Base-by-base conservation (phyloP, 208 protist species). In the Angomonas ambiguus region DNA sequence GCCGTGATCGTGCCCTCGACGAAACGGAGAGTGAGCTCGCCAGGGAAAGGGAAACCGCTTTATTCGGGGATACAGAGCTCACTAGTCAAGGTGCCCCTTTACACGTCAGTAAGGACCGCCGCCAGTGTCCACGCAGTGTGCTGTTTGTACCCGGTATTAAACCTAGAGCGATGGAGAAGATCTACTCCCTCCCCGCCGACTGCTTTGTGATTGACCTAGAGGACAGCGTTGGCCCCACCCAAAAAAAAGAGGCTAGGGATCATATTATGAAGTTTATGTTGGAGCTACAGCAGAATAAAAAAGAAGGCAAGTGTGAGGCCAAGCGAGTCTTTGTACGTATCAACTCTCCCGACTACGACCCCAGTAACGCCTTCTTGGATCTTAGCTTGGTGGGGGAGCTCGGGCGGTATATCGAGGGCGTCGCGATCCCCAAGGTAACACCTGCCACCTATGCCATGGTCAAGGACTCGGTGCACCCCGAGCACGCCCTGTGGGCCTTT, bases 191-290 rank as follows among this genome's bases (percentile, higher is more conserved):
- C 16, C 34, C 8, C 18, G 87, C 87, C 0, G 90, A 96, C 59
- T 82, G 73, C 75, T 83, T 87, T 57, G 87, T 96, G 20, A 55
- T 96, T 27, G 90, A 93, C 63, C 64, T 96, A 35, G 87, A 89
- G 66, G 75, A 83, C 65, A 81, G 86, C 76, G 78, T 86, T 30
- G 71, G 65, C 6, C 69, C 64, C 0, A 24, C 28, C 2, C 51
- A 56, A 51, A 86, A 84, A 69, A 72, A 73, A 30, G 77, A 85
- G 71, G 81, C 81, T 2, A 82, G 87, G 10, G 80, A 92, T 20
- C 58, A 81, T 45, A 58, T 93, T 5, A 64, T 66, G 2, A 60
- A 63, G 25, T 92, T 92, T 62, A 41, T 33, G 6, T 42, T 64
- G n/a, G 65, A 80, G 25, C 32, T 45, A 49, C 45, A 62, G 38